Evolutionary conservation across 768 basidiomycete genomes (phyloP), one percentile per base, ranked within the genome.

Genomic region (Trametes cingulata): DNA sequence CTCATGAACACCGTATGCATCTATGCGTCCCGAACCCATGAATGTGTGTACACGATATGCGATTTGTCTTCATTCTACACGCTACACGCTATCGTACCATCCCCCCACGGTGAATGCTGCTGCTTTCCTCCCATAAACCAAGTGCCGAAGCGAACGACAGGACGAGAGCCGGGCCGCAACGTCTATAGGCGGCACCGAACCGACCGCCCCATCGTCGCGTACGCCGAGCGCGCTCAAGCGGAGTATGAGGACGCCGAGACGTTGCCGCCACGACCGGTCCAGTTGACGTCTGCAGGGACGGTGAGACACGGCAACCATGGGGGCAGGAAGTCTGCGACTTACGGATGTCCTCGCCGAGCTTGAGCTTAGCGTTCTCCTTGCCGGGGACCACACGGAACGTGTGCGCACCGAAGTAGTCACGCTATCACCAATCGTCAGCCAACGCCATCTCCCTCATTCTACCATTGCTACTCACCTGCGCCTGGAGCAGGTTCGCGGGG

Each of bases 331-430:
- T 6, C 2, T 19, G 35, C 1, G 20, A 85, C 92, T 69, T 73
- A 93, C 91, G 92, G 74, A 98, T 94, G 73, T 96, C 92, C 76
- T 91, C 78, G 72, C 85, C 89, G 59, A 83, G 69, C 77, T 86
- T 85, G 77, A 96, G 87, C 71, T 78, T 86, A 50, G 81, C 81
- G 75, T 92, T 96, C 77, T 94, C 95, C 78, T 91, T 90, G 54
- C 95, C 94, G 56, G 94, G 88, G 37, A 93, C 80, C 59, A 98
- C 94, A 54, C 87, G 84, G 93, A 97, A 98, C 56, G 96, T 98
- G 81, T 98, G 96, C 43, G 95, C 93, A 76, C 97, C 96, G 74
- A 99, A 99, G 85, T 95, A 99, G 73, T 99, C 96, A 74, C 96
- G 93, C 88, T 90, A 57, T n/a, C 7, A 27, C 45, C 60, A 8